Conservation (phyloP, 805 yeast species). For the Kodamaea jinghongensis region DNA sequence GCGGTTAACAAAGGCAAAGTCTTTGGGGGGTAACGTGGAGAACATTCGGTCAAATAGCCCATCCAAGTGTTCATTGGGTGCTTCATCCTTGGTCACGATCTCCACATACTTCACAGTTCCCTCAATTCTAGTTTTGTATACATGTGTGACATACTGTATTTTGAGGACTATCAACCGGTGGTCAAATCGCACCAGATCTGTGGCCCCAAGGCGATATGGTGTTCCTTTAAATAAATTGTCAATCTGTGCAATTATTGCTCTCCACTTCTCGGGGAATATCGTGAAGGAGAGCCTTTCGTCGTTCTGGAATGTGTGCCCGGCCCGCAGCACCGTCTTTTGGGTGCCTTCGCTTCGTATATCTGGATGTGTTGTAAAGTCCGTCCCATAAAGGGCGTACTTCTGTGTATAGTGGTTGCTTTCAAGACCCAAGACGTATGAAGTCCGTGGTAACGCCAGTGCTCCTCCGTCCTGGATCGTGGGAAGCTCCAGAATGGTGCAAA, state of each 20-base stretch:
- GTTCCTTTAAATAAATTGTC: constrained; percentile 1
- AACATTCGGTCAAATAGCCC: constrained; percentile 7
- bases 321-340: background rate
- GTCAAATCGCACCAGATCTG: constrained; percentile 2
- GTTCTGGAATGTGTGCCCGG: constrained; percentile 2
- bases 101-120: constrained; percentile 5
- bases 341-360: no score
- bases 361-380: no score
- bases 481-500: constrained; percentile 1
- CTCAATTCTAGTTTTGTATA: constrained; percentile 5
- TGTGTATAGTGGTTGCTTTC: no score
- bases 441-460: no score
- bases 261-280: constrained; percentile 3
- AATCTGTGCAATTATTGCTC: background rate
- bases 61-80: constrained; percentile 1
- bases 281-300: constrained; percentile 1
- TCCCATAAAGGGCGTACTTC: no score
- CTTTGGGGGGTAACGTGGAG: background rate
- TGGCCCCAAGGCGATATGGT: background rate
- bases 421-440: no score
- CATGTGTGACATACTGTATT: constrained; percentile 2
- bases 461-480: background rate
- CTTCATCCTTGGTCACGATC: constrained; percentile 2
- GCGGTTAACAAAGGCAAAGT: constrained; percentile 1
- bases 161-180: constrained; percentile 3